Percentiles rank a stretch among this genome's conserved stretches.
Conservation (phyloP, 2,329 filamentous ascomycete genomes). For the Chaetomiaceae sp. region DNA sequence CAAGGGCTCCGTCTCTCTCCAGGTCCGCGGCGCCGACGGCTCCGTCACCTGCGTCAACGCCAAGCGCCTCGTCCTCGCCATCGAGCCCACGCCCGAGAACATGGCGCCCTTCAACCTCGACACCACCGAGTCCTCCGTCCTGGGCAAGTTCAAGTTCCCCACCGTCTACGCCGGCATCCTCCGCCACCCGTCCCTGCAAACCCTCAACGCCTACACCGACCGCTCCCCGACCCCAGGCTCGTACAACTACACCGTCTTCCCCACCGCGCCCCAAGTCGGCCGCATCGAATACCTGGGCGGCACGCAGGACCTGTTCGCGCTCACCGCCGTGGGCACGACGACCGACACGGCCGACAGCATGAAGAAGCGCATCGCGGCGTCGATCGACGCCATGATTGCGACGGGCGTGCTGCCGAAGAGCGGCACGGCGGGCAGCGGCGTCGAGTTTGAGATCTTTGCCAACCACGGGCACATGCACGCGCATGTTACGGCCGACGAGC, state of each 20-base stretch:
- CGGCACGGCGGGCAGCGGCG: not conserved
- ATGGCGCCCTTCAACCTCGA: conserved; percentile 32
- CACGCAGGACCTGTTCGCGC: conserved; percentile 14
- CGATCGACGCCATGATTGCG: conserved; percentile 19
- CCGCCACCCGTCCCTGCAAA: conserved; percentile 20
- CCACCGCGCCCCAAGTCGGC: conserved; percentile 14
- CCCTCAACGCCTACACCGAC: conserved; percentile 12
- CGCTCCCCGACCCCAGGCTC: conserved; percentile 5
- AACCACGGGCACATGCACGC: conserved; percentile 19
- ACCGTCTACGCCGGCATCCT: conserved; percentile 20
- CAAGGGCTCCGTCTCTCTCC: conserved; percentile 1
- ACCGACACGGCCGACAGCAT: conserved; percentile 10
- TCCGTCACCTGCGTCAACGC: conserved; percentile 28
- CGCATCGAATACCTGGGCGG: conserved; percentile 20
- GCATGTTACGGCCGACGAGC: conserved; percentile 18
- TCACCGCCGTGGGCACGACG: conserved; percentile 11
- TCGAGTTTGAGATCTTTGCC: conserved; percentile 10
- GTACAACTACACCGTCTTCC: conserved; percentile 13
- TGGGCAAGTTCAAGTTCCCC: conserved; percentile 19
- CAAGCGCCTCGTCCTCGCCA: conserved; percentile 33
- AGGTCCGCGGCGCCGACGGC: conserved; percentile 7
- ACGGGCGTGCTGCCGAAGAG: conserved; percentile 15
- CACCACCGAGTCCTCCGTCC: conserved; percentile 6
- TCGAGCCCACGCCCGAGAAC: conserved; percentile 32
- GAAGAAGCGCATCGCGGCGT: conserved; percentile 1